These are phyloP conservation scores for Wallacemonas rigidus DNA, from an alignment of 208 protist species.

Conservation along the genomic window DNA sequence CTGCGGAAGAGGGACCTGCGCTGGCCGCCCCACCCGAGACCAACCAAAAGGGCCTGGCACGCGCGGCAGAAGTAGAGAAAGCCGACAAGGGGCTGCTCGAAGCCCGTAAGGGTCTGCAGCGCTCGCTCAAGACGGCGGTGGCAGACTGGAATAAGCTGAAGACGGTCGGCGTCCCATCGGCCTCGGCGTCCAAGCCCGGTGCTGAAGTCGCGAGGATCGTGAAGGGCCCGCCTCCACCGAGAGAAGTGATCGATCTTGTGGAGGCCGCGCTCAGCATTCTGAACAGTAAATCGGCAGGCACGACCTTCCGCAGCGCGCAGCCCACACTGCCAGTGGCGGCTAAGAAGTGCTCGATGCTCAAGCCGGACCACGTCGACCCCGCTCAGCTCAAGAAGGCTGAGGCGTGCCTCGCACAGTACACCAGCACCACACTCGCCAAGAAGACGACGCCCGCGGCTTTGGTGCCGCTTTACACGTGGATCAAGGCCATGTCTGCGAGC, in stretches of 20 bases:
- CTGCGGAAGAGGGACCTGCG: neutral
- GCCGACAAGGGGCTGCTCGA: slow-evolving; percentile 23
- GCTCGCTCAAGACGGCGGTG: slow-evolving; percentile 15
- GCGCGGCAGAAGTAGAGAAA: slow-evolving; percentile 2
- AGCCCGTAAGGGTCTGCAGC: slow-evolving; percentile 28
- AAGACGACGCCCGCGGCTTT: neutral
- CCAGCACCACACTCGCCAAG: neutral
- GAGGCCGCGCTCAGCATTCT: slow-evolving; percentile 1
- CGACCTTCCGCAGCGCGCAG: slow-evolving; percentile 1
- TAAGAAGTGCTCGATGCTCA: slow-evolving; percentile 9
- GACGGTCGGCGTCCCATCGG: neutral
- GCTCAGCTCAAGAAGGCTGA: neutral
- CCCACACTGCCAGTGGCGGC: neutral
- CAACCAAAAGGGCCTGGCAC: neutral
- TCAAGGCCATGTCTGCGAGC: slow-evolving; percentile 24
- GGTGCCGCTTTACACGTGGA: slow-evolving; percentile 32
- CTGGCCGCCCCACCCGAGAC: neutral
- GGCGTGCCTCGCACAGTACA: slow-evolving; percentile 2
- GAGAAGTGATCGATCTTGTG: neutral
- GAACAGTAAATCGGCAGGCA: neutral
- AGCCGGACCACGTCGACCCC: neutral
- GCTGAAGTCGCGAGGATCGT: neutral
- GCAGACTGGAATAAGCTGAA: slow-evolving; percentile 1
- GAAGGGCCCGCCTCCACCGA: slow-evolving; percentile 1
- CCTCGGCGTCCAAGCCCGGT: neutral